Percentiles rank a stretch among this genome's conserved stretches.
Conservation (phyloP, 2,329 filamentous ascomycete species). For the Epicoccum sorghinum region DNA sequence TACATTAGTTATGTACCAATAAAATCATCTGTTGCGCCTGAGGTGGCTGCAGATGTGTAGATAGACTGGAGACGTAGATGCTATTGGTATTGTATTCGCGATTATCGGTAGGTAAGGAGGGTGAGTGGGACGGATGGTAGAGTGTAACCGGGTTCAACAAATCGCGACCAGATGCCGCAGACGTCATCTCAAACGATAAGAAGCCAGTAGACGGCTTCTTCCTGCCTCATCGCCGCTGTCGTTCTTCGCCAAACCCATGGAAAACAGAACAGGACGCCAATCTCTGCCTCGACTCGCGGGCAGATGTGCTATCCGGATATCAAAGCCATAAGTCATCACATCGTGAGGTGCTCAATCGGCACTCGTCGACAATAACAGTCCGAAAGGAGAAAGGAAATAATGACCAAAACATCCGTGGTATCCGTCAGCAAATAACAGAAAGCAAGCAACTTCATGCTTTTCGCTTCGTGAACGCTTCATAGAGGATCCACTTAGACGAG, state of each 20-base stretch:
- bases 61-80: conserved; percentile 12
- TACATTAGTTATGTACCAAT: conserved; percentile 25
- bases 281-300: conserved; percentile 35
- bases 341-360: conserved; percentile 51
- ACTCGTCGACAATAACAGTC: conserved; percentile 38
- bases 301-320: conserved; percentile 46
- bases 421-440: conserved; percentile 40
- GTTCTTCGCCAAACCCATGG: conserved; percentile 20
- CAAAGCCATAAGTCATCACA: conserved; percentile 51
- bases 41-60: conserved; percentile 5
- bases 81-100: conserved; percentile 16
- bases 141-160: conserved; percentile 16
- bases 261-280: conserved; percentile 34
- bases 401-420: conserved; percentile 39
- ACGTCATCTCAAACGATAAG: conserved; percentile 3
- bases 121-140: conserved; percentile 17
- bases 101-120: conserved; percentile 19
- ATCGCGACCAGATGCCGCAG: conserved; percentile 4
- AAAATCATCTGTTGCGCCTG: conserved; percentile 19
- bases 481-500: conserved; percentile 3
- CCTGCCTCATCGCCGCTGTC: conserved; percentile 1
- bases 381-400: conserved; percentile 37
- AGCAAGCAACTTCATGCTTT: conserved; percentile 44
- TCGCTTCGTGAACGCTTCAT: conserved; percentile 1
- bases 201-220: not conserved